Evolutionary conservation across 305 asterid species (phyloP).

Genomic region (Plantago coronopus): DNA sequence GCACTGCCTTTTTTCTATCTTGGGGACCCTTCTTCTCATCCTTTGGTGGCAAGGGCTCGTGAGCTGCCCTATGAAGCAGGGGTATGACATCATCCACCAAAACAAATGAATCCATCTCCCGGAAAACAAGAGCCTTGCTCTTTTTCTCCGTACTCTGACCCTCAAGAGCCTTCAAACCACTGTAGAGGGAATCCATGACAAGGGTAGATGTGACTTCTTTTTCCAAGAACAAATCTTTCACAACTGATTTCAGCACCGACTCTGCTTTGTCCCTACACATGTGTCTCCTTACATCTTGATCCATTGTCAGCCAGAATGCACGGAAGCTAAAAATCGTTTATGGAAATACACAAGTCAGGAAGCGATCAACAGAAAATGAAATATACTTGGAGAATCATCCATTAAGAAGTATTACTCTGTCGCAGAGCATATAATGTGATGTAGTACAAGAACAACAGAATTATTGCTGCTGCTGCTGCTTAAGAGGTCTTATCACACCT

Average conservation of each 20-base stretch:
- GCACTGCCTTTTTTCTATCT: constrained; percentile 70
- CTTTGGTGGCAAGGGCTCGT: constrained; percentile 94
- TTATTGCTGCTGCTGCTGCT: too few species aligned
- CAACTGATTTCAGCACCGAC: constrained; percentile 70
- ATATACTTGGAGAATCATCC: too few species aligned
- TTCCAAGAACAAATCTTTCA: constrained; percentile 82
- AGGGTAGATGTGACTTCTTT: constrained; percentile 96
- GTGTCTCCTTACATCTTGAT: constrained; percentile 49
- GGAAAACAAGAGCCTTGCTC: constrained; percentile 56
- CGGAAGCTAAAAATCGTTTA: constrained; percentile 45
- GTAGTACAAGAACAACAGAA: too few species aligned
- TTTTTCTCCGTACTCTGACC: constrained; percentile 62
- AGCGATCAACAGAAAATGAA: not conserved
- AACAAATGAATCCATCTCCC: constrained; percentile 68
- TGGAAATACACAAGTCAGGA: too few species aligned
- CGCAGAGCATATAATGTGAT: too few species aligned
- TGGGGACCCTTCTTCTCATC: constrained; percentile 98
- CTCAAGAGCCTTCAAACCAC: constrained; percentile 92
- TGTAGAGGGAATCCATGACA: constrained; percentile 91
- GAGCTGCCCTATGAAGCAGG: constrained; percentile 82
- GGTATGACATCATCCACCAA: constrained; percentile 87
- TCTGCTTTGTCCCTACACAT: constrained; percentile 78
- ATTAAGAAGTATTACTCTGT: too few species aligned
- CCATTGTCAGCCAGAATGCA: constrained; percentile 82
- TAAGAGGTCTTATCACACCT: too few species aligned